These are phyloP conservation scores for Metschnikowia proteae DNA, from an alignment of 805 yeast species.

Conservation along the genomic window DNA sequence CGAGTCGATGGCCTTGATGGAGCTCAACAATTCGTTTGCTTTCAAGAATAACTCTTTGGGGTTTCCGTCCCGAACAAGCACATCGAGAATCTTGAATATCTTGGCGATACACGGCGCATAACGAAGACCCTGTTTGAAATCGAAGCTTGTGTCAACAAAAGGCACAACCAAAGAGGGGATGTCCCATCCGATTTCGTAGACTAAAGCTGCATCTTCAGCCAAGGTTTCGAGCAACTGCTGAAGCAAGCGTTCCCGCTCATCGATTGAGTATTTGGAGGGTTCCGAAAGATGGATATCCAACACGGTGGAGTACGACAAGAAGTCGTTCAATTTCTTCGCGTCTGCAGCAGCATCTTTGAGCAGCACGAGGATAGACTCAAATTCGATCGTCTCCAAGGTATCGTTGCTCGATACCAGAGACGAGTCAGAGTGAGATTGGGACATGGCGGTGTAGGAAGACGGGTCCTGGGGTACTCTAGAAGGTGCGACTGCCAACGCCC, in stretches of 20 bases:
- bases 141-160: conserved; percentile 43
- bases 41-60: conserved; percentile 76
- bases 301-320: conserved; percentile 66
- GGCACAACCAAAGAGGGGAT: conserved; percentile 65
- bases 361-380: conserved; percentile 26
- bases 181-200: conserved; percentile 85
- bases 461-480: neutral
- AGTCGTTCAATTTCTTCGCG: conserved; percentile 51
- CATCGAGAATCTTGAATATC: conserved; percentile 52
- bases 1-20: conserved; percentile 27
- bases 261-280: conserved; percentile 41
- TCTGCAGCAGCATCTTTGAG: conserved; percentile 32
- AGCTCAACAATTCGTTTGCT: conserved; percentile 58
- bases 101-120: conserved; percentile 36
- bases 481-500: neutral
- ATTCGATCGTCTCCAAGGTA: conserved; percentile 15
- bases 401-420: conserved; percentile 15
- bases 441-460: conserved; percentile 7
- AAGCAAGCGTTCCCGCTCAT: conserved; percentile 51
- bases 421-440: conserved; percentile 11
- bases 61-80: conserved; percentile 66
- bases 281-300: conserved; percentile 57
- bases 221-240: conserved; percentile 43
- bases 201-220: conserved; percentile 42
- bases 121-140: conserved; percentile 28